Evolutionary conservation across 148 eudicot genomes (phyloP).

Genomic region (Rhododendron ovatum): DNA sequence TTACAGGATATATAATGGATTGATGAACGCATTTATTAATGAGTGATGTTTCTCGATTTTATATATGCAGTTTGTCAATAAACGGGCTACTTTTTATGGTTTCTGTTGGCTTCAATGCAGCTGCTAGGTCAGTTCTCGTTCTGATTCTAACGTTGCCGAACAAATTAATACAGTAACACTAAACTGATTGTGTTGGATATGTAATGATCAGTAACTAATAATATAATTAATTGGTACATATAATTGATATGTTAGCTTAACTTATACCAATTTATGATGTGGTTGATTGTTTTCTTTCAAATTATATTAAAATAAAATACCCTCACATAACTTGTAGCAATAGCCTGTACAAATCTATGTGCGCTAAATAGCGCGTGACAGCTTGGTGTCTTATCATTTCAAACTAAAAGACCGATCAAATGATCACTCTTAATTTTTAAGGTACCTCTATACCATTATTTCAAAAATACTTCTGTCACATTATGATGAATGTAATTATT

Average conservation of each 20-base stretch:
- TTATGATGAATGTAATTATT: background rate
- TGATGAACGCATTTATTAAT: background rate
- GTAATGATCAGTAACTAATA: too few relatives aligned
- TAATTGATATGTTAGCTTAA: too few relatives aligned
- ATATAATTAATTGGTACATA: too few relatives aligned
- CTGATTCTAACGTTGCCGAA: background rate
- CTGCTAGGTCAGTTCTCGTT: slow-evolving; percentile 20
- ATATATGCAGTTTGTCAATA: slow-evolving; percentile 15
- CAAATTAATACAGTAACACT: background rate
- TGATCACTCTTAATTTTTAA: background rate
- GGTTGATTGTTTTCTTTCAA: too few relatives aligned
- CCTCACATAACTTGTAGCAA: background rate
- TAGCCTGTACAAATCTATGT: too few relatives aligned
- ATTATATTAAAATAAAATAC: too few relatives aligned
- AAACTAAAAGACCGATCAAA: too few relatives aligned
- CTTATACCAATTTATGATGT: too few relatives aligned
- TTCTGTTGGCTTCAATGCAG: slow-evolving; percentile 31
- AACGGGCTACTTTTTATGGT: slow-evolving; percentile 25
- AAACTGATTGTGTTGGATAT: background rate
- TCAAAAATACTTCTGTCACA: background rate
- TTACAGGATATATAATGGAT: background rate
- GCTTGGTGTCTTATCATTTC: too few relatives aligned
- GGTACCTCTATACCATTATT: background rate
- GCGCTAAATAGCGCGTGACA: too few relatives aligned
- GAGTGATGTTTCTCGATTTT: background rate